Base-by-base conservation (phyloP, 257 asterid species). In the Marsdenia floribunda region DNA sequence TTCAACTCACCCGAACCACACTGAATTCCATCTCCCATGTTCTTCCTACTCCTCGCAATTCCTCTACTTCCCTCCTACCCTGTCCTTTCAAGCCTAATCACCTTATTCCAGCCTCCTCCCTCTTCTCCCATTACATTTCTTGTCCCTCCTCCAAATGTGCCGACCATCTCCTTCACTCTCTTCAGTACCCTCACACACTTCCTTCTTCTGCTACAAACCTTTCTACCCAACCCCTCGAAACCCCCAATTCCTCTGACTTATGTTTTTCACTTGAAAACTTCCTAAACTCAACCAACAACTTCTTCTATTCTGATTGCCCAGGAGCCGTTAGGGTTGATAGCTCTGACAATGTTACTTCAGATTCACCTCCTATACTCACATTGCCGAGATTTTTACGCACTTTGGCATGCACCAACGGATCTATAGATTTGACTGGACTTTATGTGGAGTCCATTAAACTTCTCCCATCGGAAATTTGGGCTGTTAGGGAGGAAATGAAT, bases 401-500 rank as follows among this genome's bases (percentile, higher is more conserved):
- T 15, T 78, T 82, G 80, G 53, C 21, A 1, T 44, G 52, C 7
- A 13, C 66, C 19, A 71, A 76, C 16, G 40, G 52, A 24, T 4
- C 16, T 60, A 52, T 57, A 49, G 73, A 54, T 22, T 75, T 47
- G 16, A 76, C 35, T 59, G 75, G 61, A 46, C 65, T 79, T 46
- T 52, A 79, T 0, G 53, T 60, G 16, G 79, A 67, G 50, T 76
- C 76, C 38, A 76, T 85, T 46, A 64, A 77, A 83, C 82, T 91
- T 77, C 87, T 91, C 33, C 96, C 96, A 2, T 91, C 98, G n/a
- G 97, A 93, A 77, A 82, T 90, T 67, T 91, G 90, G 92, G 83
- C 88, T 26, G 82, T 90, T 77, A 71, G 80, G 74, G 76, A 73
- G 65, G 97, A 93, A 80, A 70, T 76, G 24, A 87, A 88, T 69